Evolutionary conservation across 192 early-diverging fungal species (phyloP), one percentile per base, ranked within the genome.

Genomic region (Dimargaris cristalligena): DNA sequence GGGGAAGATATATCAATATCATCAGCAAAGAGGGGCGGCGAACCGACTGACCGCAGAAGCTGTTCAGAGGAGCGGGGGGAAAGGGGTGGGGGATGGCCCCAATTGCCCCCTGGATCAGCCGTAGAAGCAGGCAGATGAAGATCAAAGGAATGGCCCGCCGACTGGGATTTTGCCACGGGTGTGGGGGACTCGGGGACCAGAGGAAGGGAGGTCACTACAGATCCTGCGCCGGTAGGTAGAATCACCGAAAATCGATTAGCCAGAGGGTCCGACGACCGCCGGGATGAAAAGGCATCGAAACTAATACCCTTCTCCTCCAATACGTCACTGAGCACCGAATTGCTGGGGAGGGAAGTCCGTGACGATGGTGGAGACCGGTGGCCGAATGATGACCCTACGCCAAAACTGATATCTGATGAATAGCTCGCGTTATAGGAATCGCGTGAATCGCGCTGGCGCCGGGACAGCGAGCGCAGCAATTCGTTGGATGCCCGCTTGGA

Each of bases 361-460:
- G 55, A 34, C 6, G 26, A n/a, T 16, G 55, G 28, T 11, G 18
- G 13, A 13, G 55, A 57, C 26, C 13, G 33, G 26, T 57, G 55
- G 1, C 55, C 55, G 32, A 57, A 57, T 22, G 55, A 57, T 20
- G 55, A 57, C 3, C 55, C 55, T 18, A 34, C 55, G 55, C 55
- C 55, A 35, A 57, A 57, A n/a, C 55, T 57, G 6, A 38, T 31
- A n/a, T 57, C 23, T 4, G 52, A 54, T 9, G 18, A n/a, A n/a
- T n/a, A 6, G 38, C 38, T 41, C 38, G 38, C 38, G 38, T 10
- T 41, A 41, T 16, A 10, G 38, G 38, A 6, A 16, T 16, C 16
- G 38, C 16, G 38, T 41, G 38, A 41, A 10, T n/a, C n/a, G n/a
- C 38, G 38, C 16, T 41, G 38, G 38, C 38, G 38, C 8, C 16